Percentiles rank a stretch among this genome's conserved stretches.
phyloP scores from a whole-genome alignment of 1,284 basidiomycete genomes.

The Ustilago vetiveriae region DNA sequence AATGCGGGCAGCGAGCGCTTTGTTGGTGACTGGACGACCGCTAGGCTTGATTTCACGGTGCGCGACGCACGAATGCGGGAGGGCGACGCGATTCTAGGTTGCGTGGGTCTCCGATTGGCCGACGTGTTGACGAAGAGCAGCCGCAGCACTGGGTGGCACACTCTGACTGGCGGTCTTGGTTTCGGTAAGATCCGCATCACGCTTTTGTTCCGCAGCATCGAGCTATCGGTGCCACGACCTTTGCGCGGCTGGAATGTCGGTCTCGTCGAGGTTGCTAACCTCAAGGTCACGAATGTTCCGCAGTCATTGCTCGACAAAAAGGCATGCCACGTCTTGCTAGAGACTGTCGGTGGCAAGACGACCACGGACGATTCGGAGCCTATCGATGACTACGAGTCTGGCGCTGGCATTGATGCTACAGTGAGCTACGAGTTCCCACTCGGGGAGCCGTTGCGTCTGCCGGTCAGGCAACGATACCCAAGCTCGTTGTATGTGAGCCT shows the following conservation, averaged over 20 bases:
- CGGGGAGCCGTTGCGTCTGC: slow-evolving; percentile 35
- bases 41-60: slow-evolving; percentile 54
- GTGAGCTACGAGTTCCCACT: slow-evolving; percentile 47
- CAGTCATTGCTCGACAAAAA: slow-evolving; percentile 45
- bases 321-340: slow-evolving; percentile 41
- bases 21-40: slow-evolving; percentile 54
- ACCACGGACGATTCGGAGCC: slow-evolving; percentile 42
- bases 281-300: slow-evolving; percentile 41
- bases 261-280: slow-evolving; percentile 45
- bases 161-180: slow-evolving; percentile 56
- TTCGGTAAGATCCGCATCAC: slow-evolving; percentile 59
- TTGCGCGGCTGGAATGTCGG: slow-evolving; percentile 62
- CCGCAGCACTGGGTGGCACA: slow-evolving; percentile 48
- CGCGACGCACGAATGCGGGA: slow-evolving; percentile 59
- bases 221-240: slow-evolving; percentile 52
- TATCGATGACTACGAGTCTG: slow-evolving; percentile 35
- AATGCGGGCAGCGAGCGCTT: slow-evolving; percentile 61
- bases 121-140: slow-evolving; percentile 50
- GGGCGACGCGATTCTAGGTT: slow-evolving; percentile 56
- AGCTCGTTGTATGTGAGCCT: slow-evolving; percentile 48
- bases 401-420: slow-evolving; percentile 27
- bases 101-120: slow-evolving; percentile 50
- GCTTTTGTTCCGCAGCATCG: slow-evolving; percentile 55
- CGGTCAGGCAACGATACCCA: slow-evolving; percentile 48
- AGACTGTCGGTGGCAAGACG: slow-evolving; percentile 52